Conservation (phyloP, 768 basidiomycete genomes). For the Tricholoma flavovirens region DNA sequence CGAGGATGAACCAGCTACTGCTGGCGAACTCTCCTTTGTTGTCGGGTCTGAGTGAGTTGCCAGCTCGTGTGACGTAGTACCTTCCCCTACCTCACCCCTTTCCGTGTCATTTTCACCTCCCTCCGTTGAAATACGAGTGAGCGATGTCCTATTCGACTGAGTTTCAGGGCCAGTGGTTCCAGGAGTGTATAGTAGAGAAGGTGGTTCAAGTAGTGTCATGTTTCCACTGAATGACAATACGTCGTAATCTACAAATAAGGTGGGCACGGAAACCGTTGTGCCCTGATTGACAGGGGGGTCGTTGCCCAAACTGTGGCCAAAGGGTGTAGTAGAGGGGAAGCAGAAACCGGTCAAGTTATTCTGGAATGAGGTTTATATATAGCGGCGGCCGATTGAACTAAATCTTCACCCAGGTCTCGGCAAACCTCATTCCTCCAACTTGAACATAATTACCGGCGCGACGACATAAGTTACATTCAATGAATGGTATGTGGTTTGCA, state of each 20-base stretch:
- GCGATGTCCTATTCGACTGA: constrained; percentile 15
- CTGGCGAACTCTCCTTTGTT: neutral
- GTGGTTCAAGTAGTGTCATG: constrained; percentile 16
- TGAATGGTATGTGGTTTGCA: too few relatives aligned
- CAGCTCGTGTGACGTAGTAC: constrained; percentile 9
- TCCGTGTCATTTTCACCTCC: constrained; percentile 2
- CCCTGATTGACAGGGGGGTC: neutral
- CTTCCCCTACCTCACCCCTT: neutral
- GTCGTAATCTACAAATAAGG: neutral
- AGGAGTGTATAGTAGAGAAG: constrained; percentile 7
- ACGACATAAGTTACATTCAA: too few relatives aligned
- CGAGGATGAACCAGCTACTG: neutral
- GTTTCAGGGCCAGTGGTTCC: neutral
- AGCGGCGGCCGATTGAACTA: too few relatives aligned
- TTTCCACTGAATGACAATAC: neutral
- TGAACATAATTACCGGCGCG: too few relatives aligned
- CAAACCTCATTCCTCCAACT: too few relatives aligned
- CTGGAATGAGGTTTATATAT: neutral
- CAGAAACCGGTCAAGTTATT: neutral
- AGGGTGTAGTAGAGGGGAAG: neutral
- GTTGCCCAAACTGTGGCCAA: neutral
- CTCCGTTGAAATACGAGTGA: constrained; percentile 12
- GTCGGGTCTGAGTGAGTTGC: neutral
- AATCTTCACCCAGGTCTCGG: too few relatives aligned
- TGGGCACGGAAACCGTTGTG: neutral